Conservation (phyloP, 75 land plant species). For the Pinus tabuliformis region DNA sequence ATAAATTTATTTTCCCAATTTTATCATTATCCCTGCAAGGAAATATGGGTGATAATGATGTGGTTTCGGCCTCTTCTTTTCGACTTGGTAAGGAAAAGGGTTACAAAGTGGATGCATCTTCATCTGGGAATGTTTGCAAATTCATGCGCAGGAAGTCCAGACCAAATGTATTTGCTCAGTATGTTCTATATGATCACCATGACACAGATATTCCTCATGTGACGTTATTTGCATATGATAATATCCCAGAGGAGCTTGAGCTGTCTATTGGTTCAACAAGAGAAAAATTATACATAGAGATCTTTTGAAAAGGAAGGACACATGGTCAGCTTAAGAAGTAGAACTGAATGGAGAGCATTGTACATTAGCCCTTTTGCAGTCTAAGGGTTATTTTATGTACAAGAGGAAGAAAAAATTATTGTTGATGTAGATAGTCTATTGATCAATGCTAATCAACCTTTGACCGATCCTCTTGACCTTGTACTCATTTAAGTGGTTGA, state of each 20-base stretch:
- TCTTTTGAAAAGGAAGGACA: neutral
- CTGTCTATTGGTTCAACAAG: constrained; percentile 9
- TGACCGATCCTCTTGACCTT: no score
- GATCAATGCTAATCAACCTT: no score
- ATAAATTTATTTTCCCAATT: constrained; percentile 40
- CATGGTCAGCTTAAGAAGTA: neutral
- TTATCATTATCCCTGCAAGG: constrained; percentile 28
- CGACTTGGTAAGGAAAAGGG: constrained; percentile 22
- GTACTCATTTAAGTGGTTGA: no score
- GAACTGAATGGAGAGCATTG: neutral
- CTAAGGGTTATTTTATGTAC: no score
- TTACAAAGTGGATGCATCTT: constrained; percentile 68
- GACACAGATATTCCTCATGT: constrained; percentile 61
- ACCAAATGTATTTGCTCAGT: constrained; percentile 83
- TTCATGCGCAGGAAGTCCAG: constrained; percentile 68
- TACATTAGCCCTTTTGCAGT: no score
- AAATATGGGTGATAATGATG: constrained; percentile 60
- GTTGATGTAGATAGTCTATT: no score
- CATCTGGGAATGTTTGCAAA: constrained; percentile 61
- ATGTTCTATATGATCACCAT: constrained; percentile 68
- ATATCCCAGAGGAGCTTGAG: constrained; percentile 73
- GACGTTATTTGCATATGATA: constrained; percentile 84
- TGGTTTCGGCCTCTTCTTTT: constrained; percentile 16
- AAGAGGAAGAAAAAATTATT: no score
- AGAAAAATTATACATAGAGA: no score